Conservation (phyloP, 2,329 filamentous ascomycete genomes). For the Sphaerulina vaccinii region DNA sequence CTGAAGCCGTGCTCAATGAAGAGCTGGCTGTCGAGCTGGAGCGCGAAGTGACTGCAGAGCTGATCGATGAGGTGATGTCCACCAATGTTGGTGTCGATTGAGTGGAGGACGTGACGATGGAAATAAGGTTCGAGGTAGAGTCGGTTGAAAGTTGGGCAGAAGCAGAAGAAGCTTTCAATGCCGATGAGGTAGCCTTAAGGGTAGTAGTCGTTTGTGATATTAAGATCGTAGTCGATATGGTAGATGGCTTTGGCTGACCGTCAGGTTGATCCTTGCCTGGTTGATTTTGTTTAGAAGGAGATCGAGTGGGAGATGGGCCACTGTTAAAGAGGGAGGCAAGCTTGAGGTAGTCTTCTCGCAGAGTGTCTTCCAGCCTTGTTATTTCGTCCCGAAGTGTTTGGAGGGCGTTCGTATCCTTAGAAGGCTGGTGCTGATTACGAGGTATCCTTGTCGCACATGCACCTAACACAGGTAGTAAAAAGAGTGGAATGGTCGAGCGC, state of each 20-base stretch:
- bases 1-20: background rate
- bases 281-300: constrained; percentile 13
- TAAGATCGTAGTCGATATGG: background rate
- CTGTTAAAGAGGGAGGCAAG: constrained; percentile 21
- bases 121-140: background rate
- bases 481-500: constrained; percentile 27
- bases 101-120: background rate
- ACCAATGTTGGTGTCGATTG: background rate
- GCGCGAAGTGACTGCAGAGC: background rate
- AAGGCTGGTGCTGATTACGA: constrained; percentile 19
- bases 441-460: constrained; percentile 29
- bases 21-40: constrained; percentile 4
- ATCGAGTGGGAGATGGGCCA: constrained; percentile 10
- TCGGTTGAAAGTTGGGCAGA: background rate
- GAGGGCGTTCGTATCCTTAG: constrained; percentile 12
- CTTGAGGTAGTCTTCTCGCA: constrained; percentile 18
- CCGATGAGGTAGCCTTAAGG: constrained; percentile 16
- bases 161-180: background rate
- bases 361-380: constrained; percentile 22
- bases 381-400: constrained; percentile 20
- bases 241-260: background rate
- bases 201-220: constrained; percentile 14
- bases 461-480: constrained; percentile 22
- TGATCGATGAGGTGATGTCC: background rate
- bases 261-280: constrained; percentile 6